Base-by-base conservation (phyloP, 768 basidiomycete genomes). In the Agaricus bisporus region DNA sequence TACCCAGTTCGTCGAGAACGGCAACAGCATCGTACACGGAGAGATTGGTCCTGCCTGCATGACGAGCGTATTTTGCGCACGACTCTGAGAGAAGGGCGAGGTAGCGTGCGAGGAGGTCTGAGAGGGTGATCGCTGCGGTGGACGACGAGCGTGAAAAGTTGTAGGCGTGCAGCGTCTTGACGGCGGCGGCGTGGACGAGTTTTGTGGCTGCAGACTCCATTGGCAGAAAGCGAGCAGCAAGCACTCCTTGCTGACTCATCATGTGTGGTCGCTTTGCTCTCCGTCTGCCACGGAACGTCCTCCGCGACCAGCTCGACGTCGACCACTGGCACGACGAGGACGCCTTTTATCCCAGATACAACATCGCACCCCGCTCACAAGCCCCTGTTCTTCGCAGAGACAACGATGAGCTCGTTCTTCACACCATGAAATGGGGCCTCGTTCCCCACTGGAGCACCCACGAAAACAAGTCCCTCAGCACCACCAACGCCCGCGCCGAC, bases 401-500 rank as follows among this genome's bases (percentile, higher is more conserved):
- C 47, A 58, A 62, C 14, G 61, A 54, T n/a, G 50, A 59, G 20
- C 67, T 84, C 17, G 70, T 87, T 20, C 65, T 95, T 57, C 88
- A 91, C 35, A 86, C 87, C 0, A 92, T 91, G 91, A 85, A 78
- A 55, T 98, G 94, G 94, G 94, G 95, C 6, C 73, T 95, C 1
- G 81, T 93, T 2, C 91, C 90, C 0, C 83, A 88, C 64, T 94
- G 86, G 85, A 81, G 75, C 63, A 91, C 90, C 63, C 68, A 72
- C 37, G 89, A 94, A 58, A 81, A 86, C 57, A 80, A 78, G 47
- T 73, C 74, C 0, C 69, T 93, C 39, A 90, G 80, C 60, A 97
- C 95, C 0, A 95, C 90, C 56, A 98, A 98, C 59, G 94, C 95
- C 0, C 82, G 93, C 17, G 75, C 83, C 2, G 95, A 98, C 68